Base-by-base conservation (phyloP, 371 early-diverging fungal species). In the Apophysomyces sp. region DNA sequence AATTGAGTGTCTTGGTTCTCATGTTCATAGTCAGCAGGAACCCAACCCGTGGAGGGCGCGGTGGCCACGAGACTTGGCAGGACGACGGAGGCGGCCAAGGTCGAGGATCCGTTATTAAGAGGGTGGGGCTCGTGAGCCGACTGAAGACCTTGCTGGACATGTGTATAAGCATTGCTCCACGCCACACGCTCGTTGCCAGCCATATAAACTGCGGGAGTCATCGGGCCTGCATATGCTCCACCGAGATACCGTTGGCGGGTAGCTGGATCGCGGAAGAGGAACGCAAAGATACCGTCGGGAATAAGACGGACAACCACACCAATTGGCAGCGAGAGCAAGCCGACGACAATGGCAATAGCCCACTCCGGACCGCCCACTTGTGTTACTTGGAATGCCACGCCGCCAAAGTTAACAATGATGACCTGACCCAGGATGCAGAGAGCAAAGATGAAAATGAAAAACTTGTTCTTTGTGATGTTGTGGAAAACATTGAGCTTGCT, bases 251-350 rank as follows among this genome's bases (percentile, higher is more conserved):
- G 70, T 54, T 63, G 57, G 34, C 76, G 73, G 5, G 73, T 56
- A 24, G 34, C 59, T 3, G 67, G 66, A 28, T 71, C 64, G 51
- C 58, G 58, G 37, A 76, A 55, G 21, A 76, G 40, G 29, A 69
- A 63, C 1, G 63, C 52, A 57, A 83, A 79, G 28, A 76, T 30
- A 27, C 63, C 57, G 18, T 82, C 84, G 13, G 89, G 88, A 3
- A 86, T 70, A 30, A 89, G 69, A 15, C 92, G 87, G 62, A 92
- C 69, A 24, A 91, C 54, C 2, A 84, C 78, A 67, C 91, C 94
- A 54, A 89, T 67, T 13, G 91, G 90, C 4, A 94, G 49, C 0
- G 89, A 82, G 5, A 89, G 60, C 36, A 83, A 49, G 36, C 91
- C 92, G 31, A 89, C 63, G 6, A 80, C 44, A 16, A 94, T 59